Evolutionary conservation across 495 filamentous ascomycete genomes (phyloP), one percentile per base, ranked within the genome.

Genomic region (Aspergillus sclerotioniger): DNA sequence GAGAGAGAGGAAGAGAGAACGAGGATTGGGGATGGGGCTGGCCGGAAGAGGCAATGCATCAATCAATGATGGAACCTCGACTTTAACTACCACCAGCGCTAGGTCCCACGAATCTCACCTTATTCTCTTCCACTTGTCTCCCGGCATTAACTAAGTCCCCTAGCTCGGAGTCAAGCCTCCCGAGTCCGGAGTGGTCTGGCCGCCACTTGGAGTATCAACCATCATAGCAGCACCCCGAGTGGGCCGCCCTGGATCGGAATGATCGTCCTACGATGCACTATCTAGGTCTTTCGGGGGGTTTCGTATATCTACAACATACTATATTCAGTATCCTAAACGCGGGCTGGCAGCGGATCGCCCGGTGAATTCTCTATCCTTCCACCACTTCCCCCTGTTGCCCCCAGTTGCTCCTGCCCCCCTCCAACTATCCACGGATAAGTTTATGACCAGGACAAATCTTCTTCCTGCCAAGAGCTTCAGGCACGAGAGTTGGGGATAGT

Each of bases 1-100:
- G 17, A 51, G 25, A 51, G 15, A 9, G 35, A 37, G 17, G 47
- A 19, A 50, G 32, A 16, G 31, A 63, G 17, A 37, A 25, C 44
- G 48, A 44, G 41, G 31, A 54, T 33, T 57, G 46, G 49, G 47
- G 37, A 15, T 41, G 46, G 49, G 47, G 31, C 28, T 31, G 25
- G 47, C 47, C 47, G 47, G 47, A 50, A 31, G 47, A 31, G 13
- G 47, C 31, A 50, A 50, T 21, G 13, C 13, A 41, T 37, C 29
- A 53, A 53, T 33, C 21, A 33, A 53, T 16, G 37, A 41, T 41
- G 37, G 37, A 9, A 41, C 37, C 37, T 41, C 37, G 7, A 9
- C 37, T n/a, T 41, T n/a, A n/a, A 41, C 37, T 41, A 5, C 37
- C 47, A 15, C 47, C 47, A 25, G 25, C 47, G 47, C 47, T 50